A percentile compares a stretch with the other conserved stretches of the same genome.
Conservation (phyloP, 805 yeast species). For the Saccharomycodes ludwigii region DNA sequence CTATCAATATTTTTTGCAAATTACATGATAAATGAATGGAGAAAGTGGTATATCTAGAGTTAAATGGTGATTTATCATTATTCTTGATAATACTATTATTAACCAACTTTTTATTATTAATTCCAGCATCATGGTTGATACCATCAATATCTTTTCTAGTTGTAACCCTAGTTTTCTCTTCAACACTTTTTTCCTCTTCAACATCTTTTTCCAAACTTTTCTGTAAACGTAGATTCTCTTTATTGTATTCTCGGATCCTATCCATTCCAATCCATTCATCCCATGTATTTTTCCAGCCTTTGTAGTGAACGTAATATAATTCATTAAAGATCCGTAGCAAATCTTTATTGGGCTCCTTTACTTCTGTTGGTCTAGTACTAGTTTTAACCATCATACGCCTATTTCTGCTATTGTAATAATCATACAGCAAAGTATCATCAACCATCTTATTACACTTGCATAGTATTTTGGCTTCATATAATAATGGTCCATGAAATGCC, state of each 20-base stretch:
- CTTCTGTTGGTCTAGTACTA: conserved; percentile 10
- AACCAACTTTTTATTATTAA: too few relatives aligned
- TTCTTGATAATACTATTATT: too few relatives aligned
- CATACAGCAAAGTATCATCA: conserved; percentile 27
- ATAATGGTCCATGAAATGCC: conserved; percentile 84
- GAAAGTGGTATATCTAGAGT: too few relatives aligned
- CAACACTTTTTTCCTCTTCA: conserved; percentile 19
- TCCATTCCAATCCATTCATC: conserved; percentile 85
- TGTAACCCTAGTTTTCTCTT: conserved; percentile 22
- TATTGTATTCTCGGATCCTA: conserved; percentile 55
- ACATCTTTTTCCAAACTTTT: conserved; percentile 45
- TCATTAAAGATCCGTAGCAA: conserved; percentile 26
- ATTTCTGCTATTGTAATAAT: too few relatives aligned
- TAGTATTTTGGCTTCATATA: conserved; percentile 77
- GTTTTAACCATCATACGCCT: conserved; percentile 16
- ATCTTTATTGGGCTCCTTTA: conserved; percentile 12
- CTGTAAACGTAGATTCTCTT: conserved; percentile 54
- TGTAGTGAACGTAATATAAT: conserved; percentile 67
- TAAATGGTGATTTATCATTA: too few relatives aligned
- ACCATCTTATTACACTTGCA: conserved; percentile 47
- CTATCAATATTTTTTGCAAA: too few relatives aligned
- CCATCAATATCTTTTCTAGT: too few relatives aligned
- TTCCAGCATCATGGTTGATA: too few relatives aligned
- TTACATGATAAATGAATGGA: too few relatives aligned
- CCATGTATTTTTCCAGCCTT: conserved; percentile 94